Percentiles rank a stretch among this genome's conserved stretches.
Conservation (phyloP, 768 basidiomycete species). For the Lactarius vividus region DNA sequence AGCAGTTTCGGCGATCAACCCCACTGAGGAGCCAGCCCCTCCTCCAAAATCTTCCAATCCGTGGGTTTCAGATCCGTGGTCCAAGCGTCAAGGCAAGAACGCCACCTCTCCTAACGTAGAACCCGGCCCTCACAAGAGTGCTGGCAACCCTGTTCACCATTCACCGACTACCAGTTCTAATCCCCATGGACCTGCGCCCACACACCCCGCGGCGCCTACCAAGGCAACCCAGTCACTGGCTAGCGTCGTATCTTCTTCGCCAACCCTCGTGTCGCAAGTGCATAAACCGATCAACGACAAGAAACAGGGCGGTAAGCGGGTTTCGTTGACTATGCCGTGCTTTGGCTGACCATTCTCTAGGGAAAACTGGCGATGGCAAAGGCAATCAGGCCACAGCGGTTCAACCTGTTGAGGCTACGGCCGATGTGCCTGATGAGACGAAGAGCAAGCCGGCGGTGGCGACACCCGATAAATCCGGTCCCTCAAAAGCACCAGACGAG, state of each 20-base stretch:
- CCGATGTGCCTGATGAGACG: not conserved
- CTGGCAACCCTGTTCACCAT: not conserved
- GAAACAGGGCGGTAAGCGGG: constrained; percentile 9
- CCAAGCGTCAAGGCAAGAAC: not conserved
- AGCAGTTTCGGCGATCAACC: not conserved
- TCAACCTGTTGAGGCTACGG: not conserved
- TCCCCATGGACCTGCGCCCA: not conserved
- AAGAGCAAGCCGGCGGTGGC: not conserved
- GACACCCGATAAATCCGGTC: not conserved
- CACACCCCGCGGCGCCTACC: not conserved
- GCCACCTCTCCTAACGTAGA: not conserved
- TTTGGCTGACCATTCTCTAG: not conserved
- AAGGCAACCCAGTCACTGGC: not conserved
- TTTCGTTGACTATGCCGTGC: not conserved
- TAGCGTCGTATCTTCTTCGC: constrained; percentile 6
- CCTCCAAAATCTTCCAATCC: not conserved
- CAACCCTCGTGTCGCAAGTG: constrained; percentile 11
- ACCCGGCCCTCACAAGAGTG: not conserved
- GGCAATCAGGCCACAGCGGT: not conserved
- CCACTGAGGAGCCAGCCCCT: not conserved
- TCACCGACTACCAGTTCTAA: not conserved
- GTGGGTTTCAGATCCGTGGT: not conserved
- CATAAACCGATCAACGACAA: not conserved
- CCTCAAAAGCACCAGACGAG: not conserved
- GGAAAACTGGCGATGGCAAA: not conserved